Evolutionary conservation across 2,329 filamentous ascomycete genomes (phyloP), one percentile per base, ranked within the genome.

Genomic region (Botryotinia narcissicola): DNA sequence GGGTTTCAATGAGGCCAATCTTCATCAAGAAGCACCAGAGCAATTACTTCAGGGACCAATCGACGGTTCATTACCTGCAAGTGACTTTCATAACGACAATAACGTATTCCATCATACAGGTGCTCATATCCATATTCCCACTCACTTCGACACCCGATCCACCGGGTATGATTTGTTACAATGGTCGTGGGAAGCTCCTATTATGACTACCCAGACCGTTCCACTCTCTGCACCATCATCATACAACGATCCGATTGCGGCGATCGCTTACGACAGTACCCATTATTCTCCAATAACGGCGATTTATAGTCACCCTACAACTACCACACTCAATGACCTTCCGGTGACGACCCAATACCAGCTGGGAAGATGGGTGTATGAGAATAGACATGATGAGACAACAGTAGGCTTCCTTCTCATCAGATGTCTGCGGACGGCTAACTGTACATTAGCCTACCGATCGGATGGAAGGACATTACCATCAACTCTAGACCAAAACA

Each of bases 61-160:
- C 9, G n/a, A 68, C 6, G 35, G 16, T 40, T 25, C 16, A 3
- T 20, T 57, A 12, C 32, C 25, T 35, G 16, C 46, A 29, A 54
- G 48, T 16, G 48, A n/a, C 12, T 54, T 54, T n/a, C 5, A 54
- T 20, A 9, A 37, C 22, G 32, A 37, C n/a, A 16, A 7, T 20
- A 0, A 1, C 7, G 18, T 1, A 22, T 42, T 68, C 10, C 0
- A 9, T 40, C 22, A 20, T 4, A 32, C 40, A 8, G 64, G 48
- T 29, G 25, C 35, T 54, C 48, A 8, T 3, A 18, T 68, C 9
- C 6, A 25, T 29, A 20, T 12, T 12, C 7, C 16, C 3, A 32
- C 5, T n/a, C n/a, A 42, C 35, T 25, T n/a, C 4, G 25, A 40
- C 1, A 16, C 25, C 14, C 48, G 20, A 25, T n/a, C 20, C 46